Evolutionary conservation across 257 asterid species (phyloP).

Genomic region (Cruciata laevipes): DNA sequence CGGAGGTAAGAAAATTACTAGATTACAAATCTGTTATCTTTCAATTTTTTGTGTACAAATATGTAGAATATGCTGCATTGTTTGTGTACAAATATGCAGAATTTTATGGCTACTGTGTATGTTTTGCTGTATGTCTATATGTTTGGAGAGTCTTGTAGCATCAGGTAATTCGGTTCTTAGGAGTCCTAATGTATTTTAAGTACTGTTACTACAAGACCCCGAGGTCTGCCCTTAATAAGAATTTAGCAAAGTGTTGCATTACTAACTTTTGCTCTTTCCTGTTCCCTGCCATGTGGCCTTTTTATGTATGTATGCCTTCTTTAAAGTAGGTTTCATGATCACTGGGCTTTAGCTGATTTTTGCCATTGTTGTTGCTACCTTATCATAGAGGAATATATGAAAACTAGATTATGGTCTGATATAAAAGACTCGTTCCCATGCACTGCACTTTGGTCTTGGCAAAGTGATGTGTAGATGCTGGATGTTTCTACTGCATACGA

Average conservation of each 20-base stretch:
- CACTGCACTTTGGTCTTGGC: background rate
- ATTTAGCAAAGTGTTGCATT: background rate
- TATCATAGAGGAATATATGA: background rate
- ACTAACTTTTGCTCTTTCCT: background rate
- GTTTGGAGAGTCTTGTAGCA: background rate
- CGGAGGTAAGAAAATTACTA: conserved; percentile 54
- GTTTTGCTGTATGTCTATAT: background rate
- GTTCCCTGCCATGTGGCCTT: background rate
- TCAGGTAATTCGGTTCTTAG: background rate
- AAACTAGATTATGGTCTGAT: background rate
- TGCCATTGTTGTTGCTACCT: background rate
- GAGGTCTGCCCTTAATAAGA: background rate
- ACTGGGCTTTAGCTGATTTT: background rate
- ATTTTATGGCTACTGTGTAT: background rate
- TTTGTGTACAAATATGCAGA: background rate
- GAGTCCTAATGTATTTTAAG: background rate
- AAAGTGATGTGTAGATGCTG: background rate
- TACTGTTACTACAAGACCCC: background rate
- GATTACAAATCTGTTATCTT: background rate
- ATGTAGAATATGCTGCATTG: background rate
- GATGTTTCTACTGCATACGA: background rate
- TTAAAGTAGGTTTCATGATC: background rate
- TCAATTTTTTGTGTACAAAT: background rate
- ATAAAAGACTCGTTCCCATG: background rate
- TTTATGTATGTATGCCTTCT: background rate